Conservation (phyloP, 129 eudicot species). For the Artemisia argyi region DNA sequence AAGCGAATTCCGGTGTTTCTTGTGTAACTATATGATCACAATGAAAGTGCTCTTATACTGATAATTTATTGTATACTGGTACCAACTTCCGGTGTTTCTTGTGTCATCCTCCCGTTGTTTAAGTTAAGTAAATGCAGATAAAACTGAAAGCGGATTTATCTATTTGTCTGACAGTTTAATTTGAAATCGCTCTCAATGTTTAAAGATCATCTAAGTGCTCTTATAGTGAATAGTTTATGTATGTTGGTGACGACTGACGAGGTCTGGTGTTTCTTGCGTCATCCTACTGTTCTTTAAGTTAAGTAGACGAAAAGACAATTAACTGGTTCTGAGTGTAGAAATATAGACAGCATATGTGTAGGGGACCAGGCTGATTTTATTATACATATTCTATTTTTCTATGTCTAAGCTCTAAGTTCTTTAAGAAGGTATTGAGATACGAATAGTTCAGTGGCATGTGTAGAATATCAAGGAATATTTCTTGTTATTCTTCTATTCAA, state of each 20-base stretch:
- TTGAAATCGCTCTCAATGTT: background rate
- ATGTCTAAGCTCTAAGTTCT: conserved; percentile 1
- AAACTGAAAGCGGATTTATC: too few species aligned
- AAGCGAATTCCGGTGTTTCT: too few species aligned
- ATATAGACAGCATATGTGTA: background rate
- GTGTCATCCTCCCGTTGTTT: too few species aligned
- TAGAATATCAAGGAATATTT: background rate
- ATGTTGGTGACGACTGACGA: background rate
- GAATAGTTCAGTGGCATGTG: background rate
- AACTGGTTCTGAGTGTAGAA: background rate
- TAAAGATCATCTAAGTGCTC: background rate
- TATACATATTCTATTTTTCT: background rate
- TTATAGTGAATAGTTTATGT: background rate
- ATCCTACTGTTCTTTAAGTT: background rate
- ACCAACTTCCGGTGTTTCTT: too few species aligned
- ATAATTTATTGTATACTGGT: too few species aligned
- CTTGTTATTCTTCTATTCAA: background rate
- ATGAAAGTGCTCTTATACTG: too few species aligned
- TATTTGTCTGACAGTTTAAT: background rate
- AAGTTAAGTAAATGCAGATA: too few species aligned
- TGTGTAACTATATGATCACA: too few species aligned
- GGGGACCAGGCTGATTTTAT: background rate
- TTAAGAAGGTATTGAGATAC: conserved; percentile 16
- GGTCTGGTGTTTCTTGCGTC: background rate
- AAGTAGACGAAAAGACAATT: background rate